Conservation (phyloP, 202 grass and related monocot genomes). For the Schoenoplectus tabernaemontani region DNA sequence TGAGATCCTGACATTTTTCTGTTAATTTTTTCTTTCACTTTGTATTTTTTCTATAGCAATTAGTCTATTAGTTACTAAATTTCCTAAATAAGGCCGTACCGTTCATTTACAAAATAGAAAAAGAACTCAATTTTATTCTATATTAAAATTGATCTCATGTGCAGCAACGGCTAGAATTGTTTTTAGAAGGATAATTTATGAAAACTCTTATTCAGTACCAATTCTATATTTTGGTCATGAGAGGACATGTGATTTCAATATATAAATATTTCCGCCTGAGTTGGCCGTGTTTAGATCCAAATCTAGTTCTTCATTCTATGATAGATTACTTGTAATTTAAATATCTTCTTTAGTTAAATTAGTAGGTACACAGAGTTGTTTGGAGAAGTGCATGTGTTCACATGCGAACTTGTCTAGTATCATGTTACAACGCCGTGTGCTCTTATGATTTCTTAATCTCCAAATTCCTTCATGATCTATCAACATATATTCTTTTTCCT, state of each 20-base stretch:
- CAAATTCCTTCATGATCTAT: slow-evolving; percentile 17
- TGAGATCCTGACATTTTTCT: neutral
- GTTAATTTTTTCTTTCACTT: neutral
- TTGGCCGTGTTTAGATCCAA: slow-evolving; percentile 20
- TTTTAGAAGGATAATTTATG: neutral
- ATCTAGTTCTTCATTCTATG: slow-evolving; percentile 17
- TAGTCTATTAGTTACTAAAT: neutral
- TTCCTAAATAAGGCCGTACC: neutral
- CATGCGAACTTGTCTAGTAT: slow-evolving; percentile 27
- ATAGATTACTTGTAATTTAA: slow-evolving; percentile 28
- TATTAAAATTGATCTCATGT: neutral
- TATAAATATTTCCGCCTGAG: neutral
- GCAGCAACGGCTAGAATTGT: neutral
- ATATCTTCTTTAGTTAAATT: slow-evolving; percentile 12
- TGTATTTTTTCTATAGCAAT: neutral
- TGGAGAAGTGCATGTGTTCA: slow-evolving; percentile 26
- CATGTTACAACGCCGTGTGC: neutral
- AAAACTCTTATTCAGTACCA: neutral
- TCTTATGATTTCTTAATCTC: neutral
- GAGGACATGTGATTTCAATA: neutral
- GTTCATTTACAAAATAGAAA: neutral
- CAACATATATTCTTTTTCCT: slow-evolving; percentile 11
- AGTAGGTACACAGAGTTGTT: slow-evolving; percentile 32
- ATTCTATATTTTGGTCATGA: neutral
- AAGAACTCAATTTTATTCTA: neutral